A percentile compares a stretch with the other conserved stretches of the same genome.
These are phyloP conservation scores for Tetraselmis chui DNA, from an alignment of 139 green algal genomes.

Conservation along the genomic window DNA sequence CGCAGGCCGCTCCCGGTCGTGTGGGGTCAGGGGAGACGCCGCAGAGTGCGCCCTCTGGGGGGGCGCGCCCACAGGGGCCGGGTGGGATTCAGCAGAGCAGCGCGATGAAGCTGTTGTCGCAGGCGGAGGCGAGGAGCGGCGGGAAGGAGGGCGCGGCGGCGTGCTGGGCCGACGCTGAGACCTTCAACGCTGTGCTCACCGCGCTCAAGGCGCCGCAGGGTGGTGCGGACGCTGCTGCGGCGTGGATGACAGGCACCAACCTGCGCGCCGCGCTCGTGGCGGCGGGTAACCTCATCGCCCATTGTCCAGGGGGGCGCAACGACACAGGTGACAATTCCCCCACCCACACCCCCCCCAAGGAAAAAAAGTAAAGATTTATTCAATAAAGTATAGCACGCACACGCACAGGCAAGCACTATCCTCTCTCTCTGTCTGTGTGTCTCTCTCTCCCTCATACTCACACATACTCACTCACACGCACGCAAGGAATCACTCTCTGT, in stretches of 20 bases:
- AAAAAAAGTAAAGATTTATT: no score
- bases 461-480: no score
- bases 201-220: neutral
- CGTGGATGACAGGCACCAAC: neutral
- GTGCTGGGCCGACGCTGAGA: constrained; percentile 19
- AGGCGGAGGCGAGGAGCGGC: neutral
- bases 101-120: neutral
- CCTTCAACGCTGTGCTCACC: neutral
- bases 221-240: neutral
- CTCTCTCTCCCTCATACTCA: no score
- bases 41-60: neutral
- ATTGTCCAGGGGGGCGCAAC: neutral
- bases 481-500: no score
- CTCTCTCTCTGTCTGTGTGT: no score
- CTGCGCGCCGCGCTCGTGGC: neutral
- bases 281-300: neutral
- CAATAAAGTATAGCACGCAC: no score
- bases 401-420: no score
- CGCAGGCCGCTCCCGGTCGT: no score
- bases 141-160: constrained; percentile 12
- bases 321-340: neutral
- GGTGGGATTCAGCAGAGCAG: neutral
- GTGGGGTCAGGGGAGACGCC: neutral
- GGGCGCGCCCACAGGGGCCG: neutral
- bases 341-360: neutral